Evolutionary conservation across 139 green algal species (phyloP).

Genomic region (Volvox africanus): DNA sequence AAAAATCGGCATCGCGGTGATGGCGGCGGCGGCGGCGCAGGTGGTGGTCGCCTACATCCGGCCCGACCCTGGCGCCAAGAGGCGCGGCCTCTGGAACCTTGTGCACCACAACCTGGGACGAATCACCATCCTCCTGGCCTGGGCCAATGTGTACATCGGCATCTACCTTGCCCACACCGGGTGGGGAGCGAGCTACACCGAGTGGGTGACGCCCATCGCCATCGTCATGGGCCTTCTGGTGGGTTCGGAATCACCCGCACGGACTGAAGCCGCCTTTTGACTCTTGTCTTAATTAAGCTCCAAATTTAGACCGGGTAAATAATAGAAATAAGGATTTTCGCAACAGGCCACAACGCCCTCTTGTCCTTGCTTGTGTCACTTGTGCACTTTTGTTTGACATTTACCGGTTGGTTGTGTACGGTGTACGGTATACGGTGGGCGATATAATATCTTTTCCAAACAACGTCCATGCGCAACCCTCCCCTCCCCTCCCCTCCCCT

Average conservation of each 20-base stretch:
- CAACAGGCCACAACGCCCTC: too few relatives aligned
- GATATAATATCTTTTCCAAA: too few relatives aligned
- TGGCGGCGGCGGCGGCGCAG: slow-evolving; percentile 23
- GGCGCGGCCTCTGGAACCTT: slow-evolving; percentile 1
- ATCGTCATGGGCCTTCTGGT: slow-evolving; percentile 28
- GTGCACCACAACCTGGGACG: slow-evolving; percentile 39
- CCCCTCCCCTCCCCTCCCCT: too few relatives aligned
- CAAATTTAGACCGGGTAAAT: too few relatives aligned
- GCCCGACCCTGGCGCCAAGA: background rate
- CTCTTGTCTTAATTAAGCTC: too few relatives aligned
- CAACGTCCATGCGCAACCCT: too few relatives aligned
- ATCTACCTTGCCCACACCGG: slow-evolving; percentile 17
- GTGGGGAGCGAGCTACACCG: background rate
- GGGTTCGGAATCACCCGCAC: background rate
- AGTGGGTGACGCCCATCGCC: slow-evolving; percentile 8
- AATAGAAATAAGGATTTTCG: too few relatives aligned
- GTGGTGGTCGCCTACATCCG: background rate
- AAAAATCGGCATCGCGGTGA: slow-evolving; percentile 34
- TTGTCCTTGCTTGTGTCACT: too few relatives aligned
- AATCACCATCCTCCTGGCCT: background rate
- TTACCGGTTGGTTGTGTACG: too few relatives aligned
- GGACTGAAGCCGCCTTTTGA: too few relatives aligned
- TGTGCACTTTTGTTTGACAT: too few relatives aligned
- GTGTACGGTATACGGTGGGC: too few relatives aligned
- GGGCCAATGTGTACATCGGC: slow-evolving; percentile 39